Evolutionary conservation across 1,284 basidiomycete genomes (phyloP), one percentile per base, ranked within the genome.

Genomic region (Mycosarcoma mackinlayi): DNA sequence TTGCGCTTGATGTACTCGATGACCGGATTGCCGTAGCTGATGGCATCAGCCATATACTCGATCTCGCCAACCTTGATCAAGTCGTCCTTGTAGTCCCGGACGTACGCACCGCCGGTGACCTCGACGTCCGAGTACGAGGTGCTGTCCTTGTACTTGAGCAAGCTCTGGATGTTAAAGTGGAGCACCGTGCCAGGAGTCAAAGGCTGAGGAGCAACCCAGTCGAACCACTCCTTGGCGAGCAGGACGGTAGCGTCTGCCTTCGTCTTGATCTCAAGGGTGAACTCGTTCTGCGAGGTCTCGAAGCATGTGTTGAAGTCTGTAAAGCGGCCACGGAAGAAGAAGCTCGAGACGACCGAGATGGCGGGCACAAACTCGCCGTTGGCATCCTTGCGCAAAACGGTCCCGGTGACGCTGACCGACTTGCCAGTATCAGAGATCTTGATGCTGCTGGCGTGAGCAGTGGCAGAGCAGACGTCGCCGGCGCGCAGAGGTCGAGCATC

Each of bases 211-310:
- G 89, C 86, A 53, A 92, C 89, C 95, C 94, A 98, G 58, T 91
- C 89, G 84, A 98, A 95, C 95, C 96, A 98, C 83, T 95, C 92
- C 87, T 98, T 98, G 60, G 92, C 93, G 80, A 92, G 89, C 14
- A 98, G 86, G 18, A 98, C 92, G 48, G 93, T 93, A 68, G 96
- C 90, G 40, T 88, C 88, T 1, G 92, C 91, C 71, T 93, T 90
- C 28, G 87, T 89, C 52, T 87, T 86, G 71, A 97, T 81, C 41
- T 89, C 86, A 42, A 98, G 90, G 41, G 89, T 84, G 83, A 95
- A 97, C 83, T 95, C 93, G 70, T 94, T 90, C 48, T 90, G 87
- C 23, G 90, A 90, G 4, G 59, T 66, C 84, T 98, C 94, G 84
- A 98, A 98, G 1, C 95, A 98, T 85, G 95, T 94, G 83, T 91